Evolutionary conservation across 73 alveolate species (phyloP).

Genomic region (Blepharisma japonicum): DNA sequence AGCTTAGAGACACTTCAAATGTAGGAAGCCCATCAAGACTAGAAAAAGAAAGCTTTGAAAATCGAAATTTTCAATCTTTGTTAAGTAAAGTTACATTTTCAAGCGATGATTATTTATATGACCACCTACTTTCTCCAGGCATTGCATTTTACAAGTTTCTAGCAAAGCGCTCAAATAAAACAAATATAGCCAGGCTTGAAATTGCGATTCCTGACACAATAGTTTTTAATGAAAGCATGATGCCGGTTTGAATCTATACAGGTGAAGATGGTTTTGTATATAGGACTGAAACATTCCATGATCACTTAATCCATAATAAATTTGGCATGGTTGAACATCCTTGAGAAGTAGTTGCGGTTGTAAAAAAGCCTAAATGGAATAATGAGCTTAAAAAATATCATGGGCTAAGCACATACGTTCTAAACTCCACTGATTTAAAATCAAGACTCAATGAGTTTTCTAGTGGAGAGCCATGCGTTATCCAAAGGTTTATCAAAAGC

Average conservation of each 20-base stretch:
- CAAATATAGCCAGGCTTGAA: slow-evolving; percentile 69
- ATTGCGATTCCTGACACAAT: slow-evolving; percentile 93
- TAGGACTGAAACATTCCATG: slow-evolving; percentile 81
- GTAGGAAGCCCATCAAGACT: not conserved
- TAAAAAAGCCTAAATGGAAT: slow-evolving; percentile 33
- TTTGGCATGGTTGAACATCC: slow-evolving; percentile 62
- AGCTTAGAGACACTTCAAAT: not conserved
- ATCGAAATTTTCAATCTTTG: not conserved
- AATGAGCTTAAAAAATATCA: not conserved
- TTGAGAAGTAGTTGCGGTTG: slow-evolving; percentile 68
- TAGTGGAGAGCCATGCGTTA: slow-evolving; percentile 52
- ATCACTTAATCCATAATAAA: slow-evolving; percentile 60
- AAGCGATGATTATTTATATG: slow-evolving; percentile 26
- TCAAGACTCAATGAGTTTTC: slow-evolving; percentile 17
- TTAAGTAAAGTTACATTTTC: not conserved
- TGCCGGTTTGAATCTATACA: slow-evolving; percentile 89
- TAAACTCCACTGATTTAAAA: slow-evolving; percentile 22
- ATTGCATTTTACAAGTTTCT: slow-evolving; percentile 68
- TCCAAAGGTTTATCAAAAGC: slow-evolving; percentile 87
- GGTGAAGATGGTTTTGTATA: slow-evolving; percentile 89
- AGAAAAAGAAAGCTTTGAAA: not conserved
- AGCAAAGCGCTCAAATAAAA: slow-evolving; percentile 69
- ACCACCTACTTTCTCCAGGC: not conserved
- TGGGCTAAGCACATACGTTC: slow-evolving; percentile 20
- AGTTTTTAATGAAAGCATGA: slow-evolving; percentile 85